Evolutionary conservation across 2,329 filamentous ascomycete genomes (phyloP).

Genomic region (Dactylella cylindrospora): DNA sequence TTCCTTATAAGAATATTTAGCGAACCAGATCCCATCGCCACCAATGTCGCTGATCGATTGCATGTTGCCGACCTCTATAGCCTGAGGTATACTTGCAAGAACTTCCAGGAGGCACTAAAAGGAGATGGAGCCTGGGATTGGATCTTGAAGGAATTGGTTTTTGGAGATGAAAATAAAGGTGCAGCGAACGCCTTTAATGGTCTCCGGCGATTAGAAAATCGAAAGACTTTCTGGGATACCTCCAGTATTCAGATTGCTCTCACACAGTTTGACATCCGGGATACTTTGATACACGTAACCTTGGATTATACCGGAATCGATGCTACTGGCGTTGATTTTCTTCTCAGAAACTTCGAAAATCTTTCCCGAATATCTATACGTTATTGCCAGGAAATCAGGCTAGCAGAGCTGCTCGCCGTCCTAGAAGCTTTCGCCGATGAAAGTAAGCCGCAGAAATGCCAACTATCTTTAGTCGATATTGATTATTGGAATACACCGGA

Average conservation of each 20-base stretch:
- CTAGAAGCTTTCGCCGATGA: conserved; percentile 8
- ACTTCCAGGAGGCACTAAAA: conserved; percentile 11
- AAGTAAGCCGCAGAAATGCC: background rate
- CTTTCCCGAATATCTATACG: conserved; percentile 20
- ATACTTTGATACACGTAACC: conserved; percentile 5
- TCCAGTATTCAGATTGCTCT: conserved; percentile 1
- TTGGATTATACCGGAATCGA: conserved; percentile 16
- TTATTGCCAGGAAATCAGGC: conserved; percentile 10
- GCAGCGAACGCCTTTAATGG: conserved; percentile 27
- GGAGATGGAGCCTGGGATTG: conserved; percentile 21
- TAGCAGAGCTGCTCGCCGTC: background rate
- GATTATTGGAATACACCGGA: conserved; percentile 26
- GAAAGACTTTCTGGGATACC: conserved; percentile 25
- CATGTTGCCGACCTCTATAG: conserved; percentile 27
- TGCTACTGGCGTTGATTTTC: conserved; percentile 2
- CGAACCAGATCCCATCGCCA: conserved; percentile 25
- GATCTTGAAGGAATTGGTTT: conserved; percentile 11
- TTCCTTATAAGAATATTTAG: conserved; percentile 14
- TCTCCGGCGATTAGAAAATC: conserved; percentile 15
- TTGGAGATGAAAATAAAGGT: conserved; percentile 23
- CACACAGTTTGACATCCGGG: conserved; percentile 1
- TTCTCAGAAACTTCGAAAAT: conserved; percentile 3
- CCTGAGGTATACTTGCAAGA: conserved; percentile 21
- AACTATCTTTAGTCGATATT: conserved; percentile 13
- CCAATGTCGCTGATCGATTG: conserved; percentile 1